Evolutionary conservation across 1,139 yeast species (phyloP), one percentile per base, ranked within the genome.

Genomic region (Debaryomyces robertsiae): DNA sequence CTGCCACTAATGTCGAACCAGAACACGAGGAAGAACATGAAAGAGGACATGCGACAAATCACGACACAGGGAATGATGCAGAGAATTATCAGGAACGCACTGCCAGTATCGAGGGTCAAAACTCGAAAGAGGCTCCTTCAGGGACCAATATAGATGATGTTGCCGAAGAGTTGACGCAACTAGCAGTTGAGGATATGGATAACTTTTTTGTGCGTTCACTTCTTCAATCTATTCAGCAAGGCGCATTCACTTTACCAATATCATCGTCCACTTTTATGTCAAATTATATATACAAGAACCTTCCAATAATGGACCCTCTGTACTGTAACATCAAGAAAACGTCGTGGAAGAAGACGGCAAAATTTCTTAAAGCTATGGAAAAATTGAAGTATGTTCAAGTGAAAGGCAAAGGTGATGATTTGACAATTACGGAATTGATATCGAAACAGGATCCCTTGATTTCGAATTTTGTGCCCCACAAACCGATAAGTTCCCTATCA

Each of bases 331-430:
- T 93, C 53, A 91, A 90, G 61, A 84, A 81, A 53, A 83, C 96
- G 0, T 79, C 91, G 3, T 91, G 95, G 95, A 90, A 86, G 60
- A 93, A 93, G 57, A 81, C 94, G 1, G 76, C 91, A 15, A 91
- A 90, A 60, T 89, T 82, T 54, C 67, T 91, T 42, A 91, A 89
- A 56, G 82, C 85, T 4, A 88, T 90, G 83, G 95, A 86, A 48
- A 91, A 89, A 56, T 73, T 75, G 38, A 79, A 80, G 1, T 77
- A 83, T 43, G 49, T 88, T 19, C 77, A 77, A 40, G 63, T 82
- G 11, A 87, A 88, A 51, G 95, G 93, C 9, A 85, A 88, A 52
- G 81, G 75, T 46, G 85, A 91, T 46, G 95, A 86, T 54, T 66
- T 88, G 23, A 73, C 77, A 0, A 67, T 90, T 10, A 69, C 74